A percentile compares a stretch with the other conserved stretches of the same genome.
Conservation (phyloP, 352 stramenopile genomes). For the Phytopythium oedochilum region DNA sequence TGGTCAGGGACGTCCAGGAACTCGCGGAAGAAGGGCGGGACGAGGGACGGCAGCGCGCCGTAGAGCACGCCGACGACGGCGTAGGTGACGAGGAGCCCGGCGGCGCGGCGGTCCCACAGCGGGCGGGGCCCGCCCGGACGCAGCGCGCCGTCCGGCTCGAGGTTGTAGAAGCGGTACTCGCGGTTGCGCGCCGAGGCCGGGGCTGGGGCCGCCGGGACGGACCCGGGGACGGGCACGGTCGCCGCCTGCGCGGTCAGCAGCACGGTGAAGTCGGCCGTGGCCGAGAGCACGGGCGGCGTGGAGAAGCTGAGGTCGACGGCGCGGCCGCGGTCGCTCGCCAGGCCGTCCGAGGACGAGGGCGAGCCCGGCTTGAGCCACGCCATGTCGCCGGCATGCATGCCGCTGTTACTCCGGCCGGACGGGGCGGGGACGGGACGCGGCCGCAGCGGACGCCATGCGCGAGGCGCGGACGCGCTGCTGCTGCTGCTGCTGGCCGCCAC, state of each 20-base stretch:
- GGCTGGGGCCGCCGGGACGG: not conserved
- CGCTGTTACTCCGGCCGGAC: not conserved
- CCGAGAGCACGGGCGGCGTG: not conserved
- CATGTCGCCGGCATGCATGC: not conserved
- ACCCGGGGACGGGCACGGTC: not conserved
- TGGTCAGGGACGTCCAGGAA: constrained; percentile 66
- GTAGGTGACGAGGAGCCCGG: constrained; percentile 75
- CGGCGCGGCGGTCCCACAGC: constrained; percentile 33
- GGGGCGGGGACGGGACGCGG: not conserved
- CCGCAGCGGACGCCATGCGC: constrained; percentile 3
- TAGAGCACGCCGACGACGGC: constrained; percentile 60
- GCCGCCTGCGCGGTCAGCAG: not conserved
- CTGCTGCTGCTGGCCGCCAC: too few relatives aligned
- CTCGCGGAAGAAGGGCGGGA: constrained; percentile 48
- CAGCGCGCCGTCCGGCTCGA: constrained; percentile 59
- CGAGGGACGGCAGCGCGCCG: constrained; percentile 49
- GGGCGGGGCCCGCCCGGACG: constrained; percentile 43
- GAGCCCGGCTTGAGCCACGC: constrained; percentile 35
- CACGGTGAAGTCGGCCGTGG: not conserved
- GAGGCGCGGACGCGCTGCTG: not conserved
- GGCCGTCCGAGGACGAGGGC: constrained; percentile 15
- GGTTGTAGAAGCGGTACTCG: constrained; percentile 57
- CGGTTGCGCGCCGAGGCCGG: constrained; percentile 3
- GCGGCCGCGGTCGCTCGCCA: constrained; percentile 16
- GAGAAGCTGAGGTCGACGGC: not conserved